Conservation (phyloP, 2,329 filamentous ascomycete genomes). For the Colletotrichum neosansevieriae region DNA sequence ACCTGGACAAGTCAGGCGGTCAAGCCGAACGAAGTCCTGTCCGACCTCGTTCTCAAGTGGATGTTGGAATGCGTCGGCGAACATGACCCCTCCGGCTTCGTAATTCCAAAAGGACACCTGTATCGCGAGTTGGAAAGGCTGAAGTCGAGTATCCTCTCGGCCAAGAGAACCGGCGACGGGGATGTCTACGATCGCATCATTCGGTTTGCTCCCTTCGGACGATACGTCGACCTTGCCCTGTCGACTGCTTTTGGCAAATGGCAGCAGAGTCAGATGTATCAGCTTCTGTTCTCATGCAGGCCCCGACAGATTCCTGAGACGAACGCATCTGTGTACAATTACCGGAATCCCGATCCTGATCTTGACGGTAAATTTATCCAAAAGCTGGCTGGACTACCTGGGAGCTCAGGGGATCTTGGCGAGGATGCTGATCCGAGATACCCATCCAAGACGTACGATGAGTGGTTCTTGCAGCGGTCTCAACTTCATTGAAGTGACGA, state of each 20-base stretch:
- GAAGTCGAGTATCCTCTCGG: constrained; percentile 1
- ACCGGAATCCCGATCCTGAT: constrained; percentile 21
- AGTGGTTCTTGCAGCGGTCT: constrained; percentile 10
- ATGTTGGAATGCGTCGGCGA: constrained; percentile 41
- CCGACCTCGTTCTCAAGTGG: constrained; percentile 42
- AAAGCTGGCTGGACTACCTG: constrained; percentile 24
- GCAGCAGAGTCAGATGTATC: constrained; percentile 23
- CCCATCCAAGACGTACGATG: constrained; percentile 21
- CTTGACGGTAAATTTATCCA: constrained; percentile 21
- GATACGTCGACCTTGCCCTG: constrained; percentile 13
- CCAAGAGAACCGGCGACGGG: constrained; percentile 12
- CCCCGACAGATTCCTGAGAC: not conserved
- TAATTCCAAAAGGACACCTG: constrained; percentile 18
- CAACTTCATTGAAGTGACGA: too few relatives aligned
- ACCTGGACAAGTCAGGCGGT: constrained; percentile 41
- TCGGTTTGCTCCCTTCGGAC: constrained; percentile 16
- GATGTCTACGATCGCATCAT: constrained; percentile 24
- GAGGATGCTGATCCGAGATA: not conserved
- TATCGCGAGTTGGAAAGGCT: constrained; percentile 23
- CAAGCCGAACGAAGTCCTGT: constrained; percentile 42
- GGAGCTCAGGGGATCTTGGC: not conserved
- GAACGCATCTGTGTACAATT: constrained; percentile 33
- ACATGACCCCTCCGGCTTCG: constrained; percentile 36
- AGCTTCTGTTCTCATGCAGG: constrained; percentile 29
- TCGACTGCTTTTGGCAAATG: constrained; percentile 11